phyloP scores from a whole-genome alignment of 2,329 filamentous ascomycete genomes.

The Ophiocordyceps australis region DNA sequence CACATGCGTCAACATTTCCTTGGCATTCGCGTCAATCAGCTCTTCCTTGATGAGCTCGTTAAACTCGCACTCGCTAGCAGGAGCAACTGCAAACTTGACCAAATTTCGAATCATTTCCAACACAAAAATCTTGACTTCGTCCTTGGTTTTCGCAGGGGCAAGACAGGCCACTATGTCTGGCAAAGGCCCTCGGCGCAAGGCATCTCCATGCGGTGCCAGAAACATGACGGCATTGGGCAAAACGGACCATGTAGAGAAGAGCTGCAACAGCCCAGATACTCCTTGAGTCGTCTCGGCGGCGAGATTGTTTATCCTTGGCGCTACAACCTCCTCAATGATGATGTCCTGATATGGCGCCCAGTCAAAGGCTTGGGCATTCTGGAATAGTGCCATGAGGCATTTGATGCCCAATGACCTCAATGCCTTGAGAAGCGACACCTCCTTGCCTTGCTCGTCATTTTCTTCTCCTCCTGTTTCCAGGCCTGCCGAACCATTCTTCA shows the following conservation, averaged over 20 bases:
- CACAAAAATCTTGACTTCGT: constrained; percentile 71
- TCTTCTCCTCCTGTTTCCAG: constrained; percentile 18
- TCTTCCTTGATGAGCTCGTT: constrained; percentile 36
- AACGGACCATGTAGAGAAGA: constrained; percentile 68
- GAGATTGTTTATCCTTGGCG: constrained; percentile 60
- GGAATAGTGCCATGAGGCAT: constrained; percentile 64
- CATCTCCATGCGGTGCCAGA: constrained; percentile 25
- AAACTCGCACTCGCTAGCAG: constrained; percentile 34
- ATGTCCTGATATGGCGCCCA: constrained; percentile 54
- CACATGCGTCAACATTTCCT: constrained; percentile 47
- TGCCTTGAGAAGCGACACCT: constrained; percentile 42
- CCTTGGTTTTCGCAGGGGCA: constrained; percentile 54
- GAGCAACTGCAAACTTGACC: constrained; percentile 38
- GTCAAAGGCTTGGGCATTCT: constrained; percentile 48
- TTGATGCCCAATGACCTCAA: constrained; percentile 61
- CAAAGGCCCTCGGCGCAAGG: constrained; percentile 43
- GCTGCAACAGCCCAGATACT: constrained; percentile 62
- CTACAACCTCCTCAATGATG: constrained; percentile 60
- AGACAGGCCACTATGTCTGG: constrained; percentile 56
- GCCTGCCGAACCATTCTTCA: constrained; percentile 22
- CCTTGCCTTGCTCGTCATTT: constrained; percentile 23
- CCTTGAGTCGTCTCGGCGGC: constrained; percentile 77
- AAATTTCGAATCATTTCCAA: constrained; percentile 58
- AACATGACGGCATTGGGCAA: constrained; percentile 49
- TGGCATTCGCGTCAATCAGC: constrained; percentile 36